Evolutionary conservation across 345 rosid genomes (phyloP).

Genomic region (Ailanthus altissimus): DNA sequence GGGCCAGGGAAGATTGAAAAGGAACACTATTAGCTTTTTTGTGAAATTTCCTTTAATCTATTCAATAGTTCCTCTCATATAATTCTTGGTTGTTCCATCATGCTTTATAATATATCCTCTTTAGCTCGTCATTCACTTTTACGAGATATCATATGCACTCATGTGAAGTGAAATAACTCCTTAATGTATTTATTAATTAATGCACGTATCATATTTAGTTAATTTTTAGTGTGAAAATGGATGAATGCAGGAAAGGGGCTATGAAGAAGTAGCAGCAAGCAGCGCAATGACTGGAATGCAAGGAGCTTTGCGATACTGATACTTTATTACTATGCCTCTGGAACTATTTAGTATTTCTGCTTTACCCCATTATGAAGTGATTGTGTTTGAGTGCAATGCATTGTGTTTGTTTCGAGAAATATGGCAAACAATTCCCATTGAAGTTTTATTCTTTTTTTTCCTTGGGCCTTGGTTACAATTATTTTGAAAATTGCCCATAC

Average conservation of each 20-base stretch:
- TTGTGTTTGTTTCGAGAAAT: slow-evolving; percentile 36
- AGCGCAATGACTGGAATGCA: slow-evolving; percentile 14
- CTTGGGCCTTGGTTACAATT: neutral
- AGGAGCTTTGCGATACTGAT: slow-evolving; percentile 16
- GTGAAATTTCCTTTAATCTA: too few species aligned
- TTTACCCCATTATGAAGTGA: slow-evolving; percentile 30
- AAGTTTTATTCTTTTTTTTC: slow-evolving; percentile 18
- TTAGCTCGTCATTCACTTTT: too few species aligned
- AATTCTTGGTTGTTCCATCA: too few species aligned
- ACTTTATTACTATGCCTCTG: slow-evolving; percentile 13
- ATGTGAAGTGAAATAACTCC: too few species aligned
- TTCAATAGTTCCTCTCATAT: too few species aligned
- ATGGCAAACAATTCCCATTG: slow-evolving; percentile 29
- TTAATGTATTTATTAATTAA: too few species aligned
- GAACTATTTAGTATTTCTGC: slow-evolving; percentile 22
- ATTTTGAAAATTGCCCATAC: slow-evolving; percentile 23
- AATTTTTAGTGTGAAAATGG: neutral
- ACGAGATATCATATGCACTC: too few species aligned
- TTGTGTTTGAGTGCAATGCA: slow-evolving; percentile 32
- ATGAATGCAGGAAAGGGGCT: slow-evolving; percentile 32
- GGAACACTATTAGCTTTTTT: neutral
- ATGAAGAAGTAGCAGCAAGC: slow-evolving; percentile 27
- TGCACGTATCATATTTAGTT: neutral
- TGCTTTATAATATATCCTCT: too few species aligned
- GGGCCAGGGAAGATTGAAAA: neutral